phyloP scores from a whole-genome alignment of 2,329 filamentous ascomycete genomes.

The Parafenestella ontariensis region DNA sequence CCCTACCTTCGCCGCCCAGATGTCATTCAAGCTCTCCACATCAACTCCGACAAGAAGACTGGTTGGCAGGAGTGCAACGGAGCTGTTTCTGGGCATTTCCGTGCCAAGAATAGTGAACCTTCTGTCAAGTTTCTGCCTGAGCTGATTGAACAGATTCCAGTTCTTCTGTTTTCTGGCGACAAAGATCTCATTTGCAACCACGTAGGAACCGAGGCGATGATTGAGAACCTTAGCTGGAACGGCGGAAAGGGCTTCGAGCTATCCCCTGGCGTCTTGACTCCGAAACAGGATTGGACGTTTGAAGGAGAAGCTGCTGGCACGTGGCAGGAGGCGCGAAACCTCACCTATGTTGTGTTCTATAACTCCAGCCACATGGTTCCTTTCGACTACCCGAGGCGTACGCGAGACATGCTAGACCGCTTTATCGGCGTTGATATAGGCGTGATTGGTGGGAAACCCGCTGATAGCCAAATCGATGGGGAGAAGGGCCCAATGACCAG shows the following conservation, averaged over 20 bases:
- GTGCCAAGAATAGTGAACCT: constrained; percentile 72
- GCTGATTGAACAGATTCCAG: constrained; percentile 76
- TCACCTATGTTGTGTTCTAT: constrained; percentile 95
- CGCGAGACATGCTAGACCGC: constrained; percentile 94
- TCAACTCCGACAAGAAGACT: constrained; percentile 79
- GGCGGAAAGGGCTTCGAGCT: constrained; percentile 90
- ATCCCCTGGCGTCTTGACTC: constrained; percentile 85
- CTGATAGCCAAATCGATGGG: constrained; percentile 82
- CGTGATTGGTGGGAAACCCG: constrained; percentile 80
- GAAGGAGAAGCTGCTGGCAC: constrained; percentile 87
- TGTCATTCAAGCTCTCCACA: constrained; percentile 79
- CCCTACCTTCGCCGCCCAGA: constrained; percentile 86
- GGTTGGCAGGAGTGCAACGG: constrained; percentile 94
- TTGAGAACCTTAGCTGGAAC: constrained; percentile 90
- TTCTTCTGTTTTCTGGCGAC: constrained; percentile 90
- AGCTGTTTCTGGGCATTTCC: constrained; percentile 76
- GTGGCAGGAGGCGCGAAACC: constrained; percentile 92
- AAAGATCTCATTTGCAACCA: constrained; percentile 98
- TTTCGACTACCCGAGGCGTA: constrained; percentile 86
- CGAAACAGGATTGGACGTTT: constrained; percentile 92
- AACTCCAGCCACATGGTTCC: constrained; percentile 99
- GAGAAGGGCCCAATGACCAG: constrained; percentile 81
- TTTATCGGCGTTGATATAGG: constrained; percentile 94
- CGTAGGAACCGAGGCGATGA: constrained; percentile 88
- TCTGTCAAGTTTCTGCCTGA: constrained; percentile 77